Evolutionary conservation across 345 rosid species (phyloP).

Genomic region (Brassica incana): DNA sequence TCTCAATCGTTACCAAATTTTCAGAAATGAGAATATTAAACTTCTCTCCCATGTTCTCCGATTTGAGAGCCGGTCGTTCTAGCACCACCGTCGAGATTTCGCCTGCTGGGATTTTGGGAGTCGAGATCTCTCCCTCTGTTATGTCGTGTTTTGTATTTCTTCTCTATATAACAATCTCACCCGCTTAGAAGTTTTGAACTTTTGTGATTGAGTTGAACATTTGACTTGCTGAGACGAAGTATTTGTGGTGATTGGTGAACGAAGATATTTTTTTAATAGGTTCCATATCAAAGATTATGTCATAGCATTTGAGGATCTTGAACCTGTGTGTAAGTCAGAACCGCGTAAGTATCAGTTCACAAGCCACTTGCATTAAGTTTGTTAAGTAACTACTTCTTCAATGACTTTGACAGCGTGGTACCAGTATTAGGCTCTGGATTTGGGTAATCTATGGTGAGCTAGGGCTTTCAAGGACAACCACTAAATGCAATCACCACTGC

Average conservation of each 20-base stretch:
- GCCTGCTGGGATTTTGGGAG: too few relatives aligned
- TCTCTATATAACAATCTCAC: too few relatives aligned
- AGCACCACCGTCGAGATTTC: too few relatives aligned
- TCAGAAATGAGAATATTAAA: too few relatives aligned
- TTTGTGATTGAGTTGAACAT: background rate
- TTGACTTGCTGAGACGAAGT: background rate
- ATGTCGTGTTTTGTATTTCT: too few relatives aligned
- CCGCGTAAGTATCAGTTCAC: background rate
- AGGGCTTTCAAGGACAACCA: conserved; percentile 41
- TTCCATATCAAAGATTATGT: background rate
- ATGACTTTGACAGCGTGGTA: conserved; percentile 60
- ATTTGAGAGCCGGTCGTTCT: too few relatives aligned
- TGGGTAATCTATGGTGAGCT: conserved; percentile 51
- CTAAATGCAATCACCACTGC: conserved; percentile 37
- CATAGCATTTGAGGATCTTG: background rate
- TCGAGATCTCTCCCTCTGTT: too few relatives aligned
- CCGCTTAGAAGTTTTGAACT: background rate
- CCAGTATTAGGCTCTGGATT: conserved; percentile 33
- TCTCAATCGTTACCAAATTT: too few relatives aligned
- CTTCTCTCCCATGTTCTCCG: too few relatives aligned
- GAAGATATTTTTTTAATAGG: background rate
- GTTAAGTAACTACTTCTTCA: background rate
- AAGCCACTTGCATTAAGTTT: background rate
- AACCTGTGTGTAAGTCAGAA: background rate
- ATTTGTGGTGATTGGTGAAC: background rate